A percentile compares a stretch with the other conserved stretches of the same genome.
Evolutionary conservation across 768 basidiomycete genomes (phyloP).

Genomic region (Coprinopsis sp.): DNA sequence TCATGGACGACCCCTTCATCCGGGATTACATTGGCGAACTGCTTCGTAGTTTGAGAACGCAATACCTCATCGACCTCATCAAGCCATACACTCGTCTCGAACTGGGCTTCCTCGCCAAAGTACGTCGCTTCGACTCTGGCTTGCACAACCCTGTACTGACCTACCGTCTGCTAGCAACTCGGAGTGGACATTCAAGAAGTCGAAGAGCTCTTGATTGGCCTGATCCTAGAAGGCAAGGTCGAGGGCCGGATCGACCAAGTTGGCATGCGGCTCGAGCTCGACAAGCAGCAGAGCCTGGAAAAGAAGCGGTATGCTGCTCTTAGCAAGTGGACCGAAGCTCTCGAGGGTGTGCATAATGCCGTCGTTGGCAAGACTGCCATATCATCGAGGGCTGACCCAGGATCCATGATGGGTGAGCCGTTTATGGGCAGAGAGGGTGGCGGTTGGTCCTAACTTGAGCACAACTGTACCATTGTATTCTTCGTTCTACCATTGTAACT

Average conservation of each 20-base stretch:
- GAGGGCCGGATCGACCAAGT: constrained; percentile 97
- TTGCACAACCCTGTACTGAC: background rate
- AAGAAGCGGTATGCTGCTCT: constrained; percentile 81
- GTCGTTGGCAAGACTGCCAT: constrained; percentile 69
- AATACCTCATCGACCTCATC: constrained; percentile 96
- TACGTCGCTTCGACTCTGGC: constrained; percentile 23
- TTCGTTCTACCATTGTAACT: too few species aligned
- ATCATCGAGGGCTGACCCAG: constrained; percentile 32
- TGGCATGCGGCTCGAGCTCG: constrained; percentile 86
- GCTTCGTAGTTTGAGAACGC: constrained; percentile 87
- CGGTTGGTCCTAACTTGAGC: constrained; percentile 9
- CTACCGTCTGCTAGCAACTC: constrained; percentile 62
- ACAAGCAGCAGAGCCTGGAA: constrained; percentile 86
- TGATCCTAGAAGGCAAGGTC: constrained; percentile 96
- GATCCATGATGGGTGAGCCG: constrained; percentile 27
- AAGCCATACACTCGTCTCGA: constrained; percentile 96
- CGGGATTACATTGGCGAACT: constrained; percentile 95
- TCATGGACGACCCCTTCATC: constrained; percentile 96
- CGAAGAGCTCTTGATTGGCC: constrained; percentile 87
- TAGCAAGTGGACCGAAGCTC: constrained; percentile 76
- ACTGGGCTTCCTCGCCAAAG: constrained; percentile 89
- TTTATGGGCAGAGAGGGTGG: constrained; percentile 36
- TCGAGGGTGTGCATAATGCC: constrained; percentile 71
- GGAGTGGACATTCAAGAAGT: constrained; percentile 91
- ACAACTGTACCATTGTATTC: too few species aligned